Conservation (phyloP, 2,329 filamentous ascomycete genomes). For the Apiospora koreana region DNA sequence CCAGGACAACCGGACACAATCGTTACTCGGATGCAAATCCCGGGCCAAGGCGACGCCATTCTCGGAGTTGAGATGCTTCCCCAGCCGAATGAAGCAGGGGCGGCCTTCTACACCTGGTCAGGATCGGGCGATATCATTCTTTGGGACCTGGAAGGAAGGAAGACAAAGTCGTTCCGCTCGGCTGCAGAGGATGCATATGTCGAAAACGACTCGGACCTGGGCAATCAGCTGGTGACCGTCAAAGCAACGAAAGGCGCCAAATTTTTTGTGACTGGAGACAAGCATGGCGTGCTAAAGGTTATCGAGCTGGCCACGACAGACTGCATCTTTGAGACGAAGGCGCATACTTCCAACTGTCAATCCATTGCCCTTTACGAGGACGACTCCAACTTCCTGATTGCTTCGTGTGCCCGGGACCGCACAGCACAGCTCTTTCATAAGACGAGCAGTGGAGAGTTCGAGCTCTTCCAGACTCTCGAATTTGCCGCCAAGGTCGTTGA, state of each 20-base stretch:
- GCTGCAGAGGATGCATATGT: conserved; percentile 64
- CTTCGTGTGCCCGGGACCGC: conserved; percentile 83
- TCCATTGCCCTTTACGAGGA: conserved; percentile 74
- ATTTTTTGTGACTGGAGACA: conserved; percentile 81
- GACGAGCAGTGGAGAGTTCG: conserved; percentile 58
- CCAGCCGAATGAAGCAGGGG: conserved; percentile 59
- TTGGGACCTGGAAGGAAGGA: conserved; percentile 75
- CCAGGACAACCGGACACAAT: conserved; percentile 40
- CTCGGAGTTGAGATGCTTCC: conserved; percentile 72
- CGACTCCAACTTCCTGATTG: conserved; percentile 66
- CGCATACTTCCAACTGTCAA: conserved; percentile 83
- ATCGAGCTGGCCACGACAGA: conserved; percentile 63
- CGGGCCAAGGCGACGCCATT: conserved; percentile 65
- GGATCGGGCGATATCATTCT: conserved; percentile 77
- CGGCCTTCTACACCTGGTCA: conserved; percentile 89
- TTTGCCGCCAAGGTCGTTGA: conserved; percentile 85
- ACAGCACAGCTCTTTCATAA: conserved; percentile 87
- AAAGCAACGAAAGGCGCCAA: conserved; percentile 61
- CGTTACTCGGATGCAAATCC: conserved; percentile 54
- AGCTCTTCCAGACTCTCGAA: conserved; percentile 89
- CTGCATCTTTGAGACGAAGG: conserved; percentile 73
- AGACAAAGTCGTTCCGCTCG: conserved; percentile 64
- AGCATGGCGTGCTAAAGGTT: conserved; percentile 76
- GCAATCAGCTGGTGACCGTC: conserved; percentile 62
- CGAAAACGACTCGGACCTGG: conserved; percentile 50